phyloP scores from a whole-genome alignment of 2,329 filamentous ascomycete species.

The Trichoderma sp. region DNA sequence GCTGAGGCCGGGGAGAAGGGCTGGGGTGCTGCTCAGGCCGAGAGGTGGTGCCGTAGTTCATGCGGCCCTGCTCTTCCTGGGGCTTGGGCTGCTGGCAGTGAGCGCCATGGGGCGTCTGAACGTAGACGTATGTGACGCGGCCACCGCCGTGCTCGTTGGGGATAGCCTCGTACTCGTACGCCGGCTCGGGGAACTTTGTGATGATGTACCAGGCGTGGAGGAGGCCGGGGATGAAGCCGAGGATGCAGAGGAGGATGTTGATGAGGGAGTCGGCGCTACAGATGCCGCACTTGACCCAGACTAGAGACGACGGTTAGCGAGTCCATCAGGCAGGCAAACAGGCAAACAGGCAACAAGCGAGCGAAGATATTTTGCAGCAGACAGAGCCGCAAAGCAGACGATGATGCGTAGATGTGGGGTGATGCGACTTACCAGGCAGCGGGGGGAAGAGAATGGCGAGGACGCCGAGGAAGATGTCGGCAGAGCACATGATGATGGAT shows the following conservation, averaged over 20 bases:
- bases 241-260: conserved; percentile 84
- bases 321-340: neutral
- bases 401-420: neutral
- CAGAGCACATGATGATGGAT: conserved; percentile 49
- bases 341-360: neutral
- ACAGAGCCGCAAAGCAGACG: neutral
- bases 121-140: conserved; percentile 75
- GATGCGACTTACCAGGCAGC: conserved; percentile 49
- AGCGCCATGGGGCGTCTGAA: conserved; percentile 47
- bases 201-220: conserved; percentile 99
- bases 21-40: neutral
- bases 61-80: conserved; percentile 25
- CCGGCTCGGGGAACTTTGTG: conserved; percentile 75
- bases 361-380: neutral
- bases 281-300: conserved; percentile 95
- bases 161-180: conserved; percentile 66
- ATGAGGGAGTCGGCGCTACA: conserved; percentile 91
- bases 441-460: conserved; percentile 26
- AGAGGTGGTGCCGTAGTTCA: conserved; percentile 46
- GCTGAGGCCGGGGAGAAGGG: conserved; percentile 25
- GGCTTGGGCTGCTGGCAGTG: conserved; percentile 35
- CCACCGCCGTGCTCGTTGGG: conserved; percentile 45
- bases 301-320: conserved; percentile 43
- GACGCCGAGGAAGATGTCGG: conserved; percentile 58
- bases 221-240: conserved; percentile 80